Base-by-base conservation (phyloP, 805 yeast species). In the Metschnikowia continentalis region DNA sequence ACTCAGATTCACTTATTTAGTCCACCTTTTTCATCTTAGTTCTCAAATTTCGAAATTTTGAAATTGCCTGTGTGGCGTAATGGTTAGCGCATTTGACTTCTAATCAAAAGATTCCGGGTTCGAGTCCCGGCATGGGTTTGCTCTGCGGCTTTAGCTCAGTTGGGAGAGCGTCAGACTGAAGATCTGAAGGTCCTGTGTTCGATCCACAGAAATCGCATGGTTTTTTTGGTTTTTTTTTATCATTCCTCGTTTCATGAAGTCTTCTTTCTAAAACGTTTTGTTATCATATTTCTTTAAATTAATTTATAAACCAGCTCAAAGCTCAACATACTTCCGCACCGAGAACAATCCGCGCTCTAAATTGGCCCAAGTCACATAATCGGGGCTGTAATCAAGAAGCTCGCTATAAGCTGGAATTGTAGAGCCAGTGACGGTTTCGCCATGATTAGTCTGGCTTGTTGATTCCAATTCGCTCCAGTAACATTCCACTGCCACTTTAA, bases 361-460 rank as follows among this genome's bases (percentile, higher is more conserved):
- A 59, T 88, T 90, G 32, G 89, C 78, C 72, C 83, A 83, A 3
- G 83, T 77, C 20, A 83, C 77, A 64, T 80, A 79, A 20, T 73
- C 67, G 1, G 96, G 95, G 0, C 88, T 71, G 61, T 81, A 89
- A 55, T 80, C 79, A 35, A 85, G 60, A 38, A 90, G 62, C 61
- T 90, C 96, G 51, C 80, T 83, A 55, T 76, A 82, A 1, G 94
- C 90, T 0, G 95, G 90, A 3, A 88, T 65, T 11, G 54, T 37
- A 32, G 46, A 46, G 3, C 43, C 42, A 7, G 46, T 20, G 22
- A 47, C 49, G 45, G 67, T 63, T 1, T 76, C 81, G 35, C 81
- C 82, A 10, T 49, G 46, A 15, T 42, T 23, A 6, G 17, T 39
- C 8, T 40, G 19, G 8, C 32, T 38, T 13, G 40, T 30, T 32